Evolutionary conservation across 164 flowering plant species (phyloP).

Genomic region (Umbilicus rupestris): DNA sequence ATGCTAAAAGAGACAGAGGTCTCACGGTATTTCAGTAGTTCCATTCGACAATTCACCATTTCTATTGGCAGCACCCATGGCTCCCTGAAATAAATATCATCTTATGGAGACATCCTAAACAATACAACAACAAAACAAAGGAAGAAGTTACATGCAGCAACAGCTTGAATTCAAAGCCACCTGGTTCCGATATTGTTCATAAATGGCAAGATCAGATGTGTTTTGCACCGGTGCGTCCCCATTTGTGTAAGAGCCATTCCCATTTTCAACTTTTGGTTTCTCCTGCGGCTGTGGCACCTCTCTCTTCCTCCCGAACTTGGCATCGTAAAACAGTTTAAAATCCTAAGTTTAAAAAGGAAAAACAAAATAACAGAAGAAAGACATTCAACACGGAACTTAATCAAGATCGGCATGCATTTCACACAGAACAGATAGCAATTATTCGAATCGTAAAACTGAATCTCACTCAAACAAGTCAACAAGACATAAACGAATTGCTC

Average conservation of each 20-base stretch:
- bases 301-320: constrained; percentile 84
- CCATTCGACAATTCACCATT: constrained; percentile 25
- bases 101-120: not conserved
- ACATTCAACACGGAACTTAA: constrained; percentile 1
- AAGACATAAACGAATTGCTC: not conserved
- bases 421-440: not conserved
- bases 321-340: constrained; percentile 80
- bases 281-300: constrained; percentile 19
- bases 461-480: not conserved
- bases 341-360: constrained; percentile 43
- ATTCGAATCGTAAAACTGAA: not conserved
- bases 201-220: constrained; percentile 57
- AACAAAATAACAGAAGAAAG: not conserved
- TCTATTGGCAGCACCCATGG: constrained; percentile 13
- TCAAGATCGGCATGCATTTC: not conserved
- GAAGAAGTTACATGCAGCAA: not conserved
- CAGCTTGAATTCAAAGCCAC: constrained; percentile 19
- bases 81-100: constrained; percentile 21
- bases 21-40: constrained; percentile 31
- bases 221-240: constrained; percentile 41
- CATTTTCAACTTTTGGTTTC: constrained; percentile 13
- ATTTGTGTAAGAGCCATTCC: constrained; percentile 33
- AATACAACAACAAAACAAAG: not conserved
- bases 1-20: not conserved
- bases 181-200: constrained; percentile 66